Conservation (phyloP, 1,139 yeast genomes). For the Pichia sp. region DNA sequence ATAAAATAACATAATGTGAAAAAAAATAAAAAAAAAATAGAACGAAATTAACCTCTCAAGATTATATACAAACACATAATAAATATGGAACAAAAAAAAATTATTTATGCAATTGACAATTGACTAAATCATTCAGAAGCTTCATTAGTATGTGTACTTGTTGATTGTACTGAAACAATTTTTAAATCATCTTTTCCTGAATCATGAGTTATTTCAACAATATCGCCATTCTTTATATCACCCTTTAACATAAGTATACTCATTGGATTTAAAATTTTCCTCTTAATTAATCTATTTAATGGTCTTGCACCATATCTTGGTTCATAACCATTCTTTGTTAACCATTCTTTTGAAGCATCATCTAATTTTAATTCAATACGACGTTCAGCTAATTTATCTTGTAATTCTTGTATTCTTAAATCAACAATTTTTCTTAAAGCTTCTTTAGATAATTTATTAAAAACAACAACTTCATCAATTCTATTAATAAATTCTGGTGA, state of each 20-base stretch:
- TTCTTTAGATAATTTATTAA: constrained; percentile 74
- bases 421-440: constrained; percentile 77
- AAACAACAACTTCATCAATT: constrained; percentile 83
- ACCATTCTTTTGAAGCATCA: constrained; percentile 60
- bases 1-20: too few relatives aligned
- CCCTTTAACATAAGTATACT: constrained; percentile 77
- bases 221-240: constrained; percentile 63
- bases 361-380: constrained; percentile 60
- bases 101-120: too few relatives aligned
- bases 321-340: constrained; percentile 83
- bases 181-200: constrained; percentile 10
- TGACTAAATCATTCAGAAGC: too few relatives aligned
- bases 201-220: constrained; percentile 40
- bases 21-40: too few relatives aligned
- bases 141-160: too few relatives aligned
- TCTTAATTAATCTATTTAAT: constrained; percentile 81
- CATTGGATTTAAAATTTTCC: constrained; percentile 75
- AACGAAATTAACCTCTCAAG: too few relatives aligned
- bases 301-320: constrained; percentile 95
- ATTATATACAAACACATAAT: too few relatives aligned
- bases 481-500: constrained; percentile 96
- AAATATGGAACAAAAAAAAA: too few relatives aligned
- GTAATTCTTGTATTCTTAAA: constrained; percentile 73
- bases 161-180: too few relatives aligned
- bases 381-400: constrained; percentile 70